Base-by-base conservation (phyloP, 2,329 filamentous ascomycete species). In the Malbranchea cinnamomea region DNA sequence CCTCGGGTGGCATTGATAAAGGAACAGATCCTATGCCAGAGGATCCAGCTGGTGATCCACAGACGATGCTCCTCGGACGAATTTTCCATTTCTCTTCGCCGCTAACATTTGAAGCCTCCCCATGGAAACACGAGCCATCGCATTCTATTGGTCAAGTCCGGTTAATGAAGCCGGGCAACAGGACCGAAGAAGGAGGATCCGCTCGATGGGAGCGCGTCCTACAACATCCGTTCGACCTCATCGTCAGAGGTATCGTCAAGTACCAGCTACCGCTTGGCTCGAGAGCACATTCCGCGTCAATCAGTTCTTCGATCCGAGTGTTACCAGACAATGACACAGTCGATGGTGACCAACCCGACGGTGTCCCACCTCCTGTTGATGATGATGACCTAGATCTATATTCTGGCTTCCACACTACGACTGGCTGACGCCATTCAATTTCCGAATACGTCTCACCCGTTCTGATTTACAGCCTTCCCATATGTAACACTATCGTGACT, bases 51-150 rank as follows among this genome's bases (percentile, higher is more conserved):
- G 58, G 60, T 11, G 68, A 73, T 37, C 54, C 78, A 5, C 81
- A 83, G 26, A 93, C 85, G 33, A 84, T 95, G 70, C 67, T 91
- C 19, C 72, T 98, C n/a, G 89, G 89, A 17, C 80, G 79, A 20
- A 82, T 95, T 21, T 75, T 76, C 37, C 68, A 74, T 38, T 89
- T 95, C 44, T 83, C 94, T 50, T 91, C 82, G 31, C 77, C 84
- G 0, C 62, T 98, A 20, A 77, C 71, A 4, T 95, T 95, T 44
- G 85, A 93, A 37, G 80, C 84, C 3, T 87, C 84, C 0, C 84
- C 91, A 16, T 78, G 94, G 58, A 75, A 82, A 38, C 74, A 77
- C 40, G 67, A 71, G 16, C 58, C 67, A 8, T 80, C 78, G 10
- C 69, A 67, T 11, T 89, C 84, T 0, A 72, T 78, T 4, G 87